phyloP scores from a whole-genome alignment of 345 rosid species.

The Nasturtium officinale region DNA sequence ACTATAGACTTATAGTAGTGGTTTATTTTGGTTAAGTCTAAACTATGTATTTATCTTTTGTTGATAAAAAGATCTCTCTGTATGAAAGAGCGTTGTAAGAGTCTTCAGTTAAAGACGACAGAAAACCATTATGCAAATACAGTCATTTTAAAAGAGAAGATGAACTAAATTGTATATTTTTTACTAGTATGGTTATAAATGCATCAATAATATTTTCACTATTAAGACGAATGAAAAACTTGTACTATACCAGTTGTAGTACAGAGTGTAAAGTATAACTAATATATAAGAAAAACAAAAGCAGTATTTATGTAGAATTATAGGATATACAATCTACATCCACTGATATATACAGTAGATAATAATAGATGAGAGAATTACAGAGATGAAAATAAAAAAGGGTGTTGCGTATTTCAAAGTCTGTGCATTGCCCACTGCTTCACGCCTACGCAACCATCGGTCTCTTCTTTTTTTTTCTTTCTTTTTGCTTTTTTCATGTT shows the following conservation, averaged over 20 bases:
- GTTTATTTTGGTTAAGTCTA: not conserved
- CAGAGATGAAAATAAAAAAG: conserved; percentile 1
- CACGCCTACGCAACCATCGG: conserved; percentile 43
- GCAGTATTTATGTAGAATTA: not conserved
- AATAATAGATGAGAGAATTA: not conserved
- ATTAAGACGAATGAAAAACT: not conserved
- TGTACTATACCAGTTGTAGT: not conserved
- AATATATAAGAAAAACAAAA: not conserved
- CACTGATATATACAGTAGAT: not conserved
- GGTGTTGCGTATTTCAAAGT: conserved; percentile 26
- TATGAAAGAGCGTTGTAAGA: not conserved
- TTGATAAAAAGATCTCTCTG: not conserved
- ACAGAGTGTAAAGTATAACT: not conserved
- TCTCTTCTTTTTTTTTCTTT: not conserved
- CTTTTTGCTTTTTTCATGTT: conserved; percentile 37
- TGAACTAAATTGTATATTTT: not conserved
- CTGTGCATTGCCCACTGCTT: conserved; percentile 41
- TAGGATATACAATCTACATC: conserved; percentile 11
- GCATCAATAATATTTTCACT: not conserved
- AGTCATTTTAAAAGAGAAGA: not conserved
- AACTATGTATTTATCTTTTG: not conserved
- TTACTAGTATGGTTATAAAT: not conserved
- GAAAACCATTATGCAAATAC: not conserved
- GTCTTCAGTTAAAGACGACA: not conserved
- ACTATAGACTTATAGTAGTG: not conserved